Conservation (phyloP, 2,329 filamentous ascomycete genomes). For the Fusarium proliferatum region DNA sequence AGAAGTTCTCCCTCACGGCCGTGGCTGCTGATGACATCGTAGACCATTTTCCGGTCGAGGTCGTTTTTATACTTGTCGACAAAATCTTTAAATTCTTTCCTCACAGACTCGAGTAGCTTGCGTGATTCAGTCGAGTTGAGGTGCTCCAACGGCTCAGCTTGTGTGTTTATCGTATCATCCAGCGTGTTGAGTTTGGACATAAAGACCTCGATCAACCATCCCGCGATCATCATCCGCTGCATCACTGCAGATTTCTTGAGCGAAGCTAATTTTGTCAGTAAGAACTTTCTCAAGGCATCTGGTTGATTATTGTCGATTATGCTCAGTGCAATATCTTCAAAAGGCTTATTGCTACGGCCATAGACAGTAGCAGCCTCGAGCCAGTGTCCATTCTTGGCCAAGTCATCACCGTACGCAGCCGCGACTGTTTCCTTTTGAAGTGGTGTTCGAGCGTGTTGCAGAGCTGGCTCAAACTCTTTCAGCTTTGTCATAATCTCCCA, state of each 20-base stretch:
- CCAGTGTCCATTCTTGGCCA: constrained; percentile 84
- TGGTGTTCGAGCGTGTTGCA: constrained; percentile 83
- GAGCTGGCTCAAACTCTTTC: constrained; percentile 88
- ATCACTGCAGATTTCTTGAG: constrained; percentile 87
- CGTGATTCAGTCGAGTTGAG: constrained; percentile 77
- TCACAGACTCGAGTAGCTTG: constrained; percentile 76
- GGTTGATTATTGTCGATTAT: constrained; percentile 92
- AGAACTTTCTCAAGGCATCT: constrained; percentile 90
- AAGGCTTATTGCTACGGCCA: constrained; percentile 94
- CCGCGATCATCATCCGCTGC: constrained; percentile 95
- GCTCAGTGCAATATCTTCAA: constrained; percentile 92
- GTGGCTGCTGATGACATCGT: constrained; percentile 96
- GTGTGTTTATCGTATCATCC: constrained; percentile 92
- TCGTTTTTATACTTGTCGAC: constrained; percentile 85
- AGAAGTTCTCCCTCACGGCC: constrained; percentile 93
- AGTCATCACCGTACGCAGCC: constrained; percentile 88
- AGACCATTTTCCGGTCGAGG: constrained; percentile 89
- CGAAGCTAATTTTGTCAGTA: constrained; percentile 82
- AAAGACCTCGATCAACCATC: constrained; percentile 94
- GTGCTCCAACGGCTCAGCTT: constrained; percentile 81
- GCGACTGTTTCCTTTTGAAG: constrained; percentile 91
- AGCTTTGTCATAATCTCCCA: constrained; percentile 93
- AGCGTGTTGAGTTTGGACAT: constrained; percentile 97
- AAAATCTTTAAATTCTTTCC: constrained; percentile 89
- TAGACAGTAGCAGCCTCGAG: constrained; percentile 89